Percentiles rank a stretch among this genome's conserved stretches.
Evolutionary conservation across 2,329 filamentous ascomycete species (phyloP).

Genomic region (Blastomyces gilchristii): DNA sequence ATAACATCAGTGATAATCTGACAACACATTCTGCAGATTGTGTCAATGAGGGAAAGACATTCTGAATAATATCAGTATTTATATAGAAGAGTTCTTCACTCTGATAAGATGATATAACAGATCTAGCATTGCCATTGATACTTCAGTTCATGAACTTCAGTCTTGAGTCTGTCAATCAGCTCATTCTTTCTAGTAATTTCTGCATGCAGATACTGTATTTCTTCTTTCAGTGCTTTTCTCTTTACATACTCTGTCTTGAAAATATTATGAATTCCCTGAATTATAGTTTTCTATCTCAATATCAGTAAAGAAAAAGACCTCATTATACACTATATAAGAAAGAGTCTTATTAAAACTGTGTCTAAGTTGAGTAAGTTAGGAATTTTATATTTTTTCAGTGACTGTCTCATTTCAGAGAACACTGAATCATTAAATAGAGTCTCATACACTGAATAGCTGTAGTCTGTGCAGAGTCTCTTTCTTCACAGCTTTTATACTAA

Average conservation of each 20-base stretch:
- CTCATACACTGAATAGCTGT: not conserved
- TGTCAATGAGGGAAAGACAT: too few species aligned
- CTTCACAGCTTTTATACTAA: not conserved
- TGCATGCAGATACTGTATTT: conserved; percentile 3
- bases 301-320: not conserved
- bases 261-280: conserved; percentile 6
- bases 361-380: too few species aligned
- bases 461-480: not conserved
- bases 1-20: too few species aligned
- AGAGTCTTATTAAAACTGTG: conserved; percentile 3
- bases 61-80: too few species aligned
- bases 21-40: too few species aligned
- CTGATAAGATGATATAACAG: too few species aligned
- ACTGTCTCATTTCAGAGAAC: not conserved
- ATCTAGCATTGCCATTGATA: too few species aligned
- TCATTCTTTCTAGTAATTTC: conserved; percentile 1
- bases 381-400: too few species aligned
- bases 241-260: conserved; percentile 4
- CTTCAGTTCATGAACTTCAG: not conserved
- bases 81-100: too few species aligned
- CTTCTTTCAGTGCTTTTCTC: conserved; percentile 4
- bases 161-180: not conserved
- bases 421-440: not conserved
- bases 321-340: not conserved
- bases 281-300: conserved; percentile 9